phyloP scores from a whole-genome alignment of 1,139 yeast species.

The Candida labiduridarum region DNA sequence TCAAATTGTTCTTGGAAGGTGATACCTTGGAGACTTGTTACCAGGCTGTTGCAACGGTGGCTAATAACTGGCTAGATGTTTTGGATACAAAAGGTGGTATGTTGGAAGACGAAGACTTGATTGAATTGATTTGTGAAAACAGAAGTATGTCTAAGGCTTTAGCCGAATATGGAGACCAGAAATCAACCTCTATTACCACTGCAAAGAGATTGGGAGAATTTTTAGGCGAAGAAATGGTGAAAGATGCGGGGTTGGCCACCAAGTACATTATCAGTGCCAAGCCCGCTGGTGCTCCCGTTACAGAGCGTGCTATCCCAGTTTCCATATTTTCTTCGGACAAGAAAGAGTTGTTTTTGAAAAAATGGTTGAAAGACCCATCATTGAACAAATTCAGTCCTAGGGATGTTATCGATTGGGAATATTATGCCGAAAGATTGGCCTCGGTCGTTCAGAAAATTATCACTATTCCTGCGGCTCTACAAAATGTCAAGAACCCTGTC shows the following conservation, averaged over 20 bases:
- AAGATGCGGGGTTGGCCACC: constrained; percentile 95
- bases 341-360: constrained; percentile 69
- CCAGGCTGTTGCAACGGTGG: constrained; percentile 86
- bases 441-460: constrained; percentile 94
- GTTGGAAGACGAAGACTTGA: constrained; percentile 91
- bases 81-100: constrained; percentile 84
- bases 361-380: constrained; percentile 85
- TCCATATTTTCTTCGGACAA: constrained; percentile 86
- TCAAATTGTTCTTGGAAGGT: constrained; percentile 89
- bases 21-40: constrained; percentile 77
- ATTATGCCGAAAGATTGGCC: constrained; percentile 87
- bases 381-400: constrained; percentile 87
- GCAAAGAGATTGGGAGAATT: constrained; percentile 93
- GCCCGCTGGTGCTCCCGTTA: constrained; percentile 86
- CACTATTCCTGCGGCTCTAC: constrained; percentile 96
- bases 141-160: constrained; percentile 93
- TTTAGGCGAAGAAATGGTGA: constrained; percentile 96
- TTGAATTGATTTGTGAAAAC: constrained; percentile 94
- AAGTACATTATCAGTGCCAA: constrained; percentile 87
- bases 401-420: constrained; percentile 88
- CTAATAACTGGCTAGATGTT: constrained; percentile 95
- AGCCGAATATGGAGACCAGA: constrained; percentile 86
- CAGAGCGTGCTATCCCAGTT: constrained; percentile 96
- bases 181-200: constrained; percentile 94
- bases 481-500: constrained; percentile 87